Evolutionary conservation across 371 early-diverging fungal species (phyloP).

Genomic region (Mucor circinelloides): DNA sequence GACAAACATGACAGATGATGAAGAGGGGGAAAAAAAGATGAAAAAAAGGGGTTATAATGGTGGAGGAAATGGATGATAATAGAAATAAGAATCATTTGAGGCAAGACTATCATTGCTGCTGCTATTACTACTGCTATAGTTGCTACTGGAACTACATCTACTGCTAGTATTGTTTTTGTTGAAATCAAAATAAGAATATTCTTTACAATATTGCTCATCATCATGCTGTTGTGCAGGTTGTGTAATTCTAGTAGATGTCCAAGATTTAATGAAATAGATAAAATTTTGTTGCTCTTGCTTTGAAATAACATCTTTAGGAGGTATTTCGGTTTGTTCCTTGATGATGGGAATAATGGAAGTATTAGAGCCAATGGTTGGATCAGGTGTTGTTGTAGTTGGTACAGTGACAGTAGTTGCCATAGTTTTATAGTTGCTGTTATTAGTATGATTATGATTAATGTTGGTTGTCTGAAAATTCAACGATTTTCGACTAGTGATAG

Average conservation of each 20-base stretch:
- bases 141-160: not conserved
- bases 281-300: constrained; percentile 20
- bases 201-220: not conserved
- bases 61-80: constrained; percentile 14
- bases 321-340: not conserved
- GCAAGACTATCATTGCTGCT: not conserved
- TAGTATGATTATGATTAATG: not conserved
- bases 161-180: not conserved
- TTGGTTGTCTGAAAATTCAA: not conserved
- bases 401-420: too few relatives aligned
- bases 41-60: not conserved
- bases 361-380: not conserved
- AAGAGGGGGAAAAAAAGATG: not conserved
- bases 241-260: constrained; percentile 16
- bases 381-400: not conserved
- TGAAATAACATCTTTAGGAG: constrained; percentile 11
- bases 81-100: constrained; percentile 13
- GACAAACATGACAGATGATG: not conserved
- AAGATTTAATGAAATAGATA: constrained; percentile 19
- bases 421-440: not conserved
- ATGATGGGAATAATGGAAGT: not conserved
- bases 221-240: not conserved
- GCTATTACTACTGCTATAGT: constrained; percentile 3
- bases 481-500: not conserved
- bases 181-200: constrained; percentile 1